Evolutionary conservation across 2,329 filamentous ascomycete species (phyloP).

Genomic region (Hyphodiscus sp.): DNA sequence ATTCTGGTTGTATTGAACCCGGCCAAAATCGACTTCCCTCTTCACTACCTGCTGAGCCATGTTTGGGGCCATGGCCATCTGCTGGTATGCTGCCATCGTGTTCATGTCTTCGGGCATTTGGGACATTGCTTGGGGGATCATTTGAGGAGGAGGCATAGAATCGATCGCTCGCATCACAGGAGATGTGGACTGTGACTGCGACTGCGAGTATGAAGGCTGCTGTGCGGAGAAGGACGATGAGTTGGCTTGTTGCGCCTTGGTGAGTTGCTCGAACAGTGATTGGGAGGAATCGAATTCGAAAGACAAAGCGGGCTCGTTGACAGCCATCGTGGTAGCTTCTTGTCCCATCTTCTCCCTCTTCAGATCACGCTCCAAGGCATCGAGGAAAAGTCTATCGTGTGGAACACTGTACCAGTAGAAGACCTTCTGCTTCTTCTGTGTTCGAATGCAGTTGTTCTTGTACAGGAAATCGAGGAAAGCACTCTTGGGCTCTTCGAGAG

Average conservation of each 20-base stretch:
- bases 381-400: conserved; percentile 93
- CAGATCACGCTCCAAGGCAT: conserved; percentile 91
- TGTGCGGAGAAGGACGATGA: conserved; percentile 92
- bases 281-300: conserved; percentile 99
- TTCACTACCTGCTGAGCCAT: conserved; percentile 73
- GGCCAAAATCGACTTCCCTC: conserved; percentile 77
- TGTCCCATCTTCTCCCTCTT: conserved; percentile 99
- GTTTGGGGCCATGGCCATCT: conserved; percentile 62
- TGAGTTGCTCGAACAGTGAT: conserved; percentile 98
- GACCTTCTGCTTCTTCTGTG: conserved; percentile 99
- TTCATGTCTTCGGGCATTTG: conserved; percentile 54
- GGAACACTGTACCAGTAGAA: conserved; percentile 99
- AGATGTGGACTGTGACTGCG: conserved; percentile 75
- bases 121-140: conserved; percentile 57
- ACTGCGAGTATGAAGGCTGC: conserved; percentile 42
- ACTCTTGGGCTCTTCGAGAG: conserved; percentile 97
- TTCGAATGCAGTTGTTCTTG: conserved; percentile 99
- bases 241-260: conserved; percentile 97
- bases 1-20: conserved; percentile 86
- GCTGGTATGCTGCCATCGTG: conserved; percentile 59
- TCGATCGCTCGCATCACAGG: conserved; percentile 87
- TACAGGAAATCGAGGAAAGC: conserved; percentile 97
- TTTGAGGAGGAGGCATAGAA: conserved; percentile 85
- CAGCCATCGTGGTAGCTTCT: conserved; percentile 92
- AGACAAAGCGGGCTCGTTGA: conserved; percentile 93